phyloP scores from a whole-genome alignment of 2,329 filamentous ascomycete species.

The Phialocephala subalpina region DNA sequence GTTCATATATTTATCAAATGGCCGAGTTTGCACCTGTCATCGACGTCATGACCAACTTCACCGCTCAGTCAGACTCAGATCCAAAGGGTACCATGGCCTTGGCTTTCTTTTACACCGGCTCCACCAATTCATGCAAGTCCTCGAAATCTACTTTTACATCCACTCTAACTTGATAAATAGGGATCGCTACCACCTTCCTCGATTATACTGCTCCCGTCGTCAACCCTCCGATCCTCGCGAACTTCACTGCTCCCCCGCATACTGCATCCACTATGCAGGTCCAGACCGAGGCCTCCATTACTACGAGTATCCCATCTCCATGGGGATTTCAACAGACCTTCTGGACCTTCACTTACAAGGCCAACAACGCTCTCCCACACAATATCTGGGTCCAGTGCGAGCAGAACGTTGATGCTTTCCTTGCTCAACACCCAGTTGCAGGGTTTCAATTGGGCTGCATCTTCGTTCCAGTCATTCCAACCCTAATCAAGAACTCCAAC shows the following conservation, averaged over 20 bases:
- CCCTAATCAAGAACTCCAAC: neutral
- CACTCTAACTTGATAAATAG: neutral
- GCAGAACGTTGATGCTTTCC: neutral
- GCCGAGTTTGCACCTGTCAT: neutral
- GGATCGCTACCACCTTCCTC: neutral
- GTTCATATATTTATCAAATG: constrained; percentile 9
- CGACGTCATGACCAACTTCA: neutral
- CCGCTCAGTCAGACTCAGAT: neutral
- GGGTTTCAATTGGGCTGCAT: neutral
- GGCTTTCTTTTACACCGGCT: neutral
- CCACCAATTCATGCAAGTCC: neutral
- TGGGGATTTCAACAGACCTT: neutral
- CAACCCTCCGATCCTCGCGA: neutral
- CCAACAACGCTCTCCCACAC: neutral
- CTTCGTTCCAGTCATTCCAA: neutral
- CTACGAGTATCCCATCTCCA: neutral
- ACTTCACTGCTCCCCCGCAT: neutral
- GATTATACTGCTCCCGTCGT: neutral
- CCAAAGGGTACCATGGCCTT: neutral
- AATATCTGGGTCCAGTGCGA: neutral
- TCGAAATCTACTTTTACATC: neutral
- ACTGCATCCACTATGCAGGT: neutral
- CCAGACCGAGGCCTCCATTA: neutral
- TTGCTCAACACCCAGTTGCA: neutral
- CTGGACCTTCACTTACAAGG: neutral